Percentiles rank a stretch among this genome's conserved stretches.
These are phyloP conservation scores for Geotrichum cucujoidarum DNA, from an alignment of 1,139 yeast genomes.

Conservation along the genomic window DNA sequence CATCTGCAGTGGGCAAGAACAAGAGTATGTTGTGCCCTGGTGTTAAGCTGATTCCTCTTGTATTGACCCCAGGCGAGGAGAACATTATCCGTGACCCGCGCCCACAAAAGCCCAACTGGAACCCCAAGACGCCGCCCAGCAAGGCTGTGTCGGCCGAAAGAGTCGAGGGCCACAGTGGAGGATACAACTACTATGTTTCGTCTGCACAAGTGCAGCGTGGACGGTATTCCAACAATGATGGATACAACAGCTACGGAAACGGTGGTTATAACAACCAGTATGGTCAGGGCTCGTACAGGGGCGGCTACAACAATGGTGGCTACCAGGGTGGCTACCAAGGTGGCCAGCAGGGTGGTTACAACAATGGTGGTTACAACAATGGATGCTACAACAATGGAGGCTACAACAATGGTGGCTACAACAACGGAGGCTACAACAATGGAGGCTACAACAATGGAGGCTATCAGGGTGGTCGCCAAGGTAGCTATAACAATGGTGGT, in stretches of 20 bases:
- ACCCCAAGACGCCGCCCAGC: conserved; percentile 29
- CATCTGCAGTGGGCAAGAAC: conserved; percentile 28
- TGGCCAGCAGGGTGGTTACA: conserved; percentile 15
- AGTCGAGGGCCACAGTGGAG: conserved; percentile 34
- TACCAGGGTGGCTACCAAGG: conserved; percentile 8
- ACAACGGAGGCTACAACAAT: conserved; percentile 18
- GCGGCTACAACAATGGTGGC: conserved; percentile 15
- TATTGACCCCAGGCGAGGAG: conserved; percentile 42
- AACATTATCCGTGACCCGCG: conserved; percentile 16
- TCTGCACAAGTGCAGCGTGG: conserved; percentile 27
- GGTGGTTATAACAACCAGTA: conserved; percentile 19
- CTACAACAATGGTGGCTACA: conserved; percentile 17
- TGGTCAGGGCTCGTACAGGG: conserved; percentile 6
- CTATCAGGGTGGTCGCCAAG: conserved; percentile 9
- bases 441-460: conserved; percentile 16
- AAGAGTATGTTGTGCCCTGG: conserved; percentile 87
- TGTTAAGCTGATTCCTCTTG: conserved; percentile 55
- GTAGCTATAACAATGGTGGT: neutral
- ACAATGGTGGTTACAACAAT: conserved; percentile 3
- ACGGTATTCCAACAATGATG: conserved; percentile 4
- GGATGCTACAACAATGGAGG: neutral
- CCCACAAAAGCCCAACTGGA: conserved; percentile 30
- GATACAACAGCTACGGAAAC: conserved; percentile 15
- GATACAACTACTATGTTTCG: conserved; percentile 43
- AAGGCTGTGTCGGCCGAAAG: conserved; percentile 34